phyloP scores from a whole-genome alignment of 768 basidiomycete species.

The Tylopilus vinaceipallidus region DNA sequence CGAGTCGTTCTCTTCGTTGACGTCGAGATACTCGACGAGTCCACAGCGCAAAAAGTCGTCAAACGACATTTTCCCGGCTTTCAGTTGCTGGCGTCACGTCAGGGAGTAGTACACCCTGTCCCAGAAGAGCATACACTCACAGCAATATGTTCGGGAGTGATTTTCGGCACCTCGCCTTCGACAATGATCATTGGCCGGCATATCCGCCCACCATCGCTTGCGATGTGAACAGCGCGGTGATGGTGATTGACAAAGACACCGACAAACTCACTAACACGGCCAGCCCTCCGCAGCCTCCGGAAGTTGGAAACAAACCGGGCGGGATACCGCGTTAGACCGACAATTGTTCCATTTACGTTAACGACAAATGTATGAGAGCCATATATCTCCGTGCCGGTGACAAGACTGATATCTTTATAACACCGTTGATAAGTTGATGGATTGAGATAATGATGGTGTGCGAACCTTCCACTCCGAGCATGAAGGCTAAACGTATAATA shows the following conservation, averaged over 20 bases:
- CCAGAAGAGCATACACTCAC: conserved; percentile 40
- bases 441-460: conserved; percentile 19
- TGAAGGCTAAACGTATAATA: conserved; percentile 82
- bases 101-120: neutral
- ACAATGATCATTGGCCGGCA: conserved; percentile 98
- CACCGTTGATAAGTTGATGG: conserved; percentile 12
- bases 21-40: conserved; percentile 96
- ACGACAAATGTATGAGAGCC: conserved; percentile 91
- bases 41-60: conserved; percentile 93
- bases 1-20: conserved; percentile 98
- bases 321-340: conserved; percentile 88
- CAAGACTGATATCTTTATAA: conserved; percentile 75
- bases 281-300: conserved; percentile 87
- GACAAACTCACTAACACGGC: conserved; percentile 93
- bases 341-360: conserved; percentile 94
- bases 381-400: conserved; percentile 95
- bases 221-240: conserved; percentile 92
- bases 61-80: conserved; percentile 74
- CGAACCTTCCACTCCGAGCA: conserved; percentile 95
- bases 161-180: conserved; percentile 72
- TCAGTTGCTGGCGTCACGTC: conserved; percentile 59
- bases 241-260: conserved; percentile 95
- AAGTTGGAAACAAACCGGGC: conserved; percentile 85
- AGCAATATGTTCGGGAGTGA: conserved; percentile 75
- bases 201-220: conserved; percentile 95